Evolutionary conservation across 192 early-diverging fungal species (phyloP).

Genomic region (Podila verticillata): DNA sequence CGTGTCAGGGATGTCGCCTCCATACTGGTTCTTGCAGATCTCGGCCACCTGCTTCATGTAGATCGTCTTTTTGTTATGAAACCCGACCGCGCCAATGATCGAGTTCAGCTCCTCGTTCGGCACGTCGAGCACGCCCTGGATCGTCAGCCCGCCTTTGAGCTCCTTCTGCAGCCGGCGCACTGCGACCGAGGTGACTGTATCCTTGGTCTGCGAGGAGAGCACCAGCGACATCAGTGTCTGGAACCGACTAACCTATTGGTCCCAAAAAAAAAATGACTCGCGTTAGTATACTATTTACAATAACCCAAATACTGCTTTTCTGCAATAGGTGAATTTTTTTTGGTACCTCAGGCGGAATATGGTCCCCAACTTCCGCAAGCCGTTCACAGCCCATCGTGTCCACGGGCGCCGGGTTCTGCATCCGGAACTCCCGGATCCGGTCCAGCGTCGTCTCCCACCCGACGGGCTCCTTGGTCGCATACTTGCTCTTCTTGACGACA

Average conservation of each 20-base stretch:
- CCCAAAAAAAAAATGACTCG: not conserved
- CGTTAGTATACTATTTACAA: too few species aligned
- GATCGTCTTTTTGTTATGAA: conserved; percentile 87
- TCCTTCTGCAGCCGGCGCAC: conserved; percentile 71
- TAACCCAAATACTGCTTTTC: too few species aligned
- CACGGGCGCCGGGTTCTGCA: conserved; percentile 76
- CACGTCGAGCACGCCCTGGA: conserved; percentile 70
- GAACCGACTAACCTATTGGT: conserved; percentile 71
- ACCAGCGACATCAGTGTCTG: conserved; percentile 87
- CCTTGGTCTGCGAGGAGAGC: conserved; percentile 95
- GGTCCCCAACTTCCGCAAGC: conserved; percentile 57
- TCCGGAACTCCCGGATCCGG: conserved; percentile 74
- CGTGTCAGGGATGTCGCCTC: conserved; percentile 85
- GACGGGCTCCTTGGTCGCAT: conserved; percentile 50
- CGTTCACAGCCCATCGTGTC: conserved; percentile 91
- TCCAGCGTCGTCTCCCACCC: conserved; percentile 75
- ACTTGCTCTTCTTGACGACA: conserved; percentile 34
- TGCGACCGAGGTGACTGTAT: conserved; percentile 84
- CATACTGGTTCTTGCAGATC: conserved; percentile 75
- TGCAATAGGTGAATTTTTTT: too few species aligned
- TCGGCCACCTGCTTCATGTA: conserved; percentile 84
- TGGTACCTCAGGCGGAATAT: conserved; percentile 47
- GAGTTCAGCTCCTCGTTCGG: conserved; percentile 71
- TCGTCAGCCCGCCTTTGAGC: conserved; percentile 74
- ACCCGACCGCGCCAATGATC: conserved; percentile 86